Evolutionary conservation across 257 asterid species (phyloP).

Genomic region (Solanum virginianum): DNA sequence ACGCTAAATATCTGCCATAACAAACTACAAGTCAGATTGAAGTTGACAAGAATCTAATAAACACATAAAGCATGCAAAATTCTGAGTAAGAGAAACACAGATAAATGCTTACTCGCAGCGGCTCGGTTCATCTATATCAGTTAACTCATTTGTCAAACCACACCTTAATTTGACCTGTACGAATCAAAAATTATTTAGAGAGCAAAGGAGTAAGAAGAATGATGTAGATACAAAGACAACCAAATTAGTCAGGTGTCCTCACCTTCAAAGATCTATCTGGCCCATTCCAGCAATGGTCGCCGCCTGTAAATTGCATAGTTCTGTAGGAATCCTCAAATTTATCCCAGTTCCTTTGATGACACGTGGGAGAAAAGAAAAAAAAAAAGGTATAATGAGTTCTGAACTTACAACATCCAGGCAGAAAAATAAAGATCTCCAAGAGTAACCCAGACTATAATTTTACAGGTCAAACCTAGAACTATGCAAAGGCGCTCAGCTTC

Average conservation of each 20-base stretch:
- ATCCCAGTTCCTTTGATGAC: constrained; percentile 66
- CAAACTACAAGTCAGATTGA: constrained; percentile 3
- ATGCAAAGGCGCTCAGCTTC: not conserved
- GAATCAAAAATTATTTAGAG: not conserved
- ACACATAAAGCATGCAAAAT: not conserved
- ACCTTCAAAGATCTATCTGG: constrained; percentile 94
- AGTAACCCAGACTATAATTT: not conserved
- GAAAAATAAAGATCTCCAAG: not conserved
- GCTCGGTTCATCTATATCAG: constrained; percentile 93
- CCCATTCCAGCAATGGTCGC: constrained; percentile 98
- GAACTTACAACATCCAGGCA: not conserved
- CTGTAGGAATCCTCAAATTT: constrained; percentile 77
- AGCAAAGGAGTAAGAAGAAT: not conserved
- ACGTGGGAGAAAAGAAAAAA: not conserved
- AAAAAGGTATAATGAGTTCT: not conserved
- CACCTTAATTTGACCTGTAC: constrained; percentile 82
- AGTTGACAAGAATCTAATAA: not conserved
- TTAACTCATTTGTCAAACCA: constrained; percentile 73
- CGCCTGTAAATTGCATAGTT: constrained; percentile 59
- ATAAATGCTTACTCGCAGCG: constrained; percentile 84
- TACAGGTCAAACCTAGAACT: not conserved
- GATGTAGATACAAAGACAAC: not conserved
- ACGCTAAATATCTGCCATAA: constrained; percentile 54
- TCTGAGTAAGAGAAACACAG: not conserved
- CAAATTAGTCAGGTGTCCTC: not conserved